Evolutionary conservation across 768 basidiomycete genomes (phyloP).

Genomic region (Stropharia rugosoannulata): DNA sequence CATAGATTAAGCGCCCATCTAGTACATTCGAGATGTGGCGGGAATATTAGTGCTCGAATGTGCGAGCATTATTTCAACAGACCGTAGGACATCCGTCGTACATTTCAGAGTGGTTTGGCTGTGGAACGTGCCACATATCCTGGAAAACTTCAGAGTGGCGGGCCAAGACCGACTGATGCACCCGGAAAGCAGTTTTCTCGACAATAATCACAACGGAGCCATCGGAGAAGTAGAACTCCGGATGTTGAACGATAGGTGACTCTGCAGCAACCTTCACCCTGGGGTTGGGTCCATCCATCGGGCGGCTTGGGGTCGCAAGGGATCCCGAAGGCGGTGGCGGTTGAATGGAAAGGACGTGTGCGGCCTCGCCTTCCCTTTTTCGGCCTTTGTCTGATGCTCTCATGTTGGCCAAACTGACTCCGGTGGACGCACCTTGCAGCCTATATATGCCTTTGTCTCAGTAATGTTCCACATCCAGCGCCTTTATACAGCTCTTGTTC

Average conservation of each 20-base stretch:
- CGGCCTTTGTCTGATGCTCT: no score
- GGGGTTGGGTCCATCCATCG: background rate
- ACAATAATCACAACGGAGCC: slow-evolving; percentile 39
- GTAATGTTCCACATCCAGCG: no score
- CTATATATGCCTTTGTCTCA: no score
- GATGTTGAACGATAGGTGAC: slow-evolving; percentile 16
- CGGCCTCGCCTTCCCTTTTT: no score
- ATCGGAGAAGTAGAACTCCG: slow-evolving; percentile 38
- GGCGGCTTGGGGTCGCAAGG: background rate
- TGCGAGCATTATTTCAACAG: no score
- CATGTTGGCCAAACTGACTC: no score
- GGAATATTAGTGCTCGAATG: no score
- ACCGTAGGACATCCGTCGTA: slow-evolving; percentile 37
- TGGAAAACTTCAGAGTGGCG: slow-evolving; percentile 40
- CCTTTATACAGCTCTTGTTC: no score
- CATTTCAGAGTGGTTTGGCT: slow-evolving; percentile 28
- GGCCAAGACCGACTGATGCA: slow-evolving; percentile 38
- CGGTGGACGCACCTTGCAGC: no score
- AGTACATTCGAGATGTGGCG: no score
- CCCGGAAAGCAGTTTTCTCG: slow-evolving; percentile 28
- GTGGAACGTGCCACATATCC: slow-evolving; percentile 36
- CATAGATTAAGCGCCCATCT: no score
- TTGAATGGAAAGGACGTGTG: background rate
- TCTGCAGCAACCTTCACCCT: background rate
- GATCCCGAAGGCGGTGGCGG: background rate